Conservation (phyloP, 345 rosid genomes). For the Turritis glabra region DNA sequence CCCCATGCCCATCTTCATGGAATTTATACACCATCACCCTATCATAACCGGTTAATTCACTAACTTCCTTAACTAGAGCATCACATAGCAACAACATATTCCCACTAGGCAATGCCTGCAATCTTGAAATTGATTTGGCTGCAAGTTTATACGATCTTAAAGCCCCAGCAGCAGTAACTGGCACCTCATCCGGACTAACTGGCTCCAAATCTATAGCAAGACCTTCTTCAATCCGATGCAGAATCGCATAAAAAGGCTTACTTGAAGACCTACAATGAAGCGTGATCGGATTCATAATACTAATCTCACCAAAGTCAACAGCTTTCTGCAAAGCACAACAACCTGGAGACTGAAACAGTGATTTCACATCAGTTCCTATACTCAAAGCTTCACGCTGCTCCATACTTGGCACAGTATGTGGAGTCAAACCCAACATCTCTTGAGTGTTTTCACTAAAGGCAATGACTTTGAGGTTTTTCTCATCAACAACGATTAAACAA, state of each 20-base stretch:
- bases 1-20: conserved; percentile 92
- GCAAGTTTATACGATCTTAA: conserved; percentile 81
- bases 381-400: conserved; percentile 66
- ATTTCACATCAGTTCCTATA: conserved; percentile 61
- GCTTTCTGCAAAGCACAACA: conserved; percentile 74
- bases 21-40: conserved; percentile 87
- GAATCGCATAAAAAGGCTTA: conserved; percentile 77
- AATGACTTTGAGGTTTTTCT: conserved; percentile 55
- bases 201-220: conserved; percentile 85
- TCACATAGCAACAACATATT: conserved; percentile 59
- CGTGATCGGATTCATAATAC: conserved; percentile 67
- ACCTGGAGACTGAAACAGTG: conserved; percentile 62
- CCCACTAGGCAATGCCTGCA: conserved; percentile 78
- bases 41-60: conserved; percentile 77
- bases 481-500: conserved; percentile 73
- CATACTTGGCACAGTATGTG: conserved; percentile 73
- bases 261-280: conserved; percentile 66
- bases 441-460: conserved; percentile 77
- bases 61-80: conserved; percentile 70
- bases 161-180: conserved; percentile 82
- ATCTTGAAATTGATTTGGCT: conserved; percentile 73
- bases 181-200: conserved; percentile 74
- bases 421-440: conserved; percentile 71
- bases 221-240: conserved; percentile 77
- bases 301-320: conserved; percentile 61